Evolutionary conservation across 1,139 yeast genomes (phyloP), one percentile per base, ranked within the genome.

Genomic region (Suhomyces panamericanus): DNA sequence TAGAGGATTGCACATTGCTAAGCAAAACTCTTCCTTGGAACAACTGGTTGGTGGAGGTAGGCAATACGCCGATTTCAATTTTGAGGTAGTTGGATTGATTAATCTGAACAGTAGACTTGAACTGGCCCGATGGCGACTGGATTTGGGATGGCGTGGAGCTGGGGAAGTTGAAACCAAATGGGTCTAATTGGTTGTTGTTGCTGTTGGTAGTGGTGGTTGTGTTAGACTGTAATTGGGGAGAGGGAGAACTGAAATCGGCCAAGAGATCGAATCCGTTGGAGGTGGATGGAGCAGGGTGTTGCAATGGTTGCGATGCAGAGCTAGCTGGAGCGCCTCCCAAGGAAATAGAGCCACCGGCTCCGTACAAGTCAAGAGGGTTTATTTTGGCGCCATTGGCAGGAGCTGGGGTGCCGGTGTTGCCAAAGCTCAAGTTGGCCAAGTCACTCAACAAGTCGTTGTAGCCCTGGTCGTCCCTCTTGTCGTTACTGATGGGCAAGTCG

Each of bases 391-490:
- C 65, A 50, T 38, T 38, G 9, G 47, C n/a, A n/a, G 64, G 59
- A 17, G 40, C 33, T 20, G 46, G 44, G 15, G 46, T 48, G 4
- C 38, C 35, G 27, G 42, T 47, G 34, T 54, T 55, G 33, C 62
- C 68, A 66, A 82, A 77, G 14, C 87, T 74, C 57, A 83, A 71
- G 48, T 82, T 81, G 37, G 85, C 80, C 55, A 87, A 73, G 52
- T 85, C 95, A 45, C 87, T 83, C 52, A 87, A 71, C 52, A 87
- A 73, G 58, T 87, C 95, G 45, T 80, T 81, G 44, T 77, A 77
- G 11, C 78, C 78, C 51, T 72, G 70, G 35, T 77, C 74, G 53
- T 78, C 81, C 10, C 64, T 59, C n/a, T 64, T 50, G 40, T 68
- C 71, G 31, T 67, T 62, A 49, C 70, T 70, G 44, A 69, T 56